A percentile compares a stretch with the other conserved stretches of the same genome.
These are phyloP conservation scores for Thermochaetoides thermophila DNA, from an alignment of 495 filamentous ascomycete genomes.

Conservation along the genomic window DNA sequence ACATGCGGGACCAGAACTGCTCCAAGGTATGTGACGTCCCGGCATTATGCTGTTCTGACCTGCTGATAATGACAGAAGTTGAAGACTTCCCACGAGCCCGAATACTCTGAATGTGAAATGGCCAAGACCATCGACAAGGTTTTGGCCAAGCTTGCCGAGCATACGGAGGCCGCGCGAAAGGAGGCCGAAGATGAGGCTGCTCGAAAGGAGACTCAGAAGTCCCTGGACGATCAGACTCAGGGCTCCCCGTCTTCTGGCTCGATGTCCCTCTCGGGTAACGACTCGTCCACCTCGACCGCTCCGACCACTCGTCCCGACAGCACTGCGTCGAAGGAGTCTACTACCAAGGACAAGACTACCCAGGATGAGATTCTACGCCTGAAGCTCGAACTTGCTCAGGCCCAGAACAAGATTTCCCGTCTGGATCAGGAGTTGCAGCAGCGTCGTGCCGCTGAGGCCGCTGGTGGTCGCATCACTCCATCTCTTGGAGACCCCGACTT, in stretches of 20 bases:
- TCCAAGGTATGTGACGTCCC: constrained; percentile 24
- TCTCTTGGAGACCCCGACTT: constrained; percentile 17
- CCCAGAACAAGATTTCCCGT: constrained; percentile 62
- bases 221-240: constrained; percentile 31
- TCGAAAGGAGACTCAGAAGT: constrained; percentile 13
- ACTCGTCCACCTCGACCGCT: constrained; percentile 30
- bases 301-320: constrained; percentile 33
- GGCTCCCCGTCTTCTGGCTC: constrained; percentile 35
- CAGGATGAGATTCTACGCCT: constrained; percentile 34
- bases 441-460: constrained; percentile 41
- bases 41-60: too few species aligned
- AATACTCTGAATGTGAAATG: constrained; percentile 18
- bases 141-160: constrained; percentile 52
- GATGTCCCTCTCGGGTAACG: constrained; percentile 42
- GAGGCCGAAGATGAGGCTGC: constrained; percentile 29
- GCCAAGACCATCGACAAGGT: constrained; percentile 44
- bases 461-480: constrained; percentile 12
- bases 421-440: constrained; percentile 77
- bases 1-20: constrained; percentile 33
- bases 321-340: too few species aligned
- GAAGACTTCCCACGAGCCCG: constrained; percentile 31
- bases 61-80: constrained; percentile 33
- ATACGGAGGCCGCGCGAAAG: constrained; percentile 39
- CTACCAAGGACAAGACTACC: constrained; percentile 16
- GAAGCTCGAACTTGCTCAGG: constrained; percentile 63